Evolutionary conservation across 495 filamentous ascomycete genomes (phyloP), one percentile per base, ranked within the genome.

Genomic region (Barbatosphaeria neglecta): DNA sequence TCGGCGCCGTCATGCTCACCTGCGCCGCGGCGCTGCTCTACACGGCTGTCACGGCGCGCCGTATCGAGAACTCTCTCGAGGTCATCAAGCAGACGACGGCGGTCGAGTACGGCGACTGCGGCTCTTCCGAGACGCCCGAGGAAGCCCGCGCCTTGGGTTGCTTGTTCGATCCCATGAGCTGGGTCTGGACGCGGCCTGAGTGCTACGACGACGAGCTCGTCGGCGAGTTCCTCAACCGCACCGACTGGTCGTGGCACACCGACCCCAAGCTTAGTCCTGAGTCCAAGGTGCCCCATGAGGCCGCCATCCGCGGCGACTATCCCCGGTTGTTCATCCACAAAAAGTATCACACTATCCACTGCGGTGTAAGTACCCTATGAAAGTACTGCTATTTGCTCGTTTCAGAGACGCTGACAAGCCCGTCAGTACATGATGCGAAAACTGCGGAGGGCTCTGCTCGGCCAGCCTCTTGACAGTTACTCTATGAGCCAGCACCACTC

Each of bases 131-230:
- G 31, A 35, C 31, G 9, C 28, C 31, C 6, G 38, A 22, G 17
- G 49, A 51, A 22, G 44, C 44, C 6, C 27, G 47, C n/a, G 22
- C 43, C 1, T 28, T 47, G 11, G 44, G 49, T 0, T 51, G 49
- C 28, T 22, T 47, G 10, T 51, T 51, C 39, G 49, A 51, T 31
- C 49, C 49, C 1, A 51, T 51, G 44, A 46, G 40, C 0, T 51
- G 44, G 44, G 44, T 45, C 18, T 51, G 44, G 44, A 44, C 46
- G 15, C 22, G 40, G 5, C 49, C 44, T 10, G 31, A 35, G 31
- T 35, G 31, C 31, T 47, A 50, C 28, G 41, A 50, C 20, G 49
- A 28, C 37, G 49, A 46, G 19, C 38, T 50, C 6, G 44, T 50
- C 19, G 22, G 42, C 35, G 37, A 50, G 22, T 50, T 50, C 49